Conservation (phyloP, 257 asterid species). For the Rubia yunnanensis region DNA sequence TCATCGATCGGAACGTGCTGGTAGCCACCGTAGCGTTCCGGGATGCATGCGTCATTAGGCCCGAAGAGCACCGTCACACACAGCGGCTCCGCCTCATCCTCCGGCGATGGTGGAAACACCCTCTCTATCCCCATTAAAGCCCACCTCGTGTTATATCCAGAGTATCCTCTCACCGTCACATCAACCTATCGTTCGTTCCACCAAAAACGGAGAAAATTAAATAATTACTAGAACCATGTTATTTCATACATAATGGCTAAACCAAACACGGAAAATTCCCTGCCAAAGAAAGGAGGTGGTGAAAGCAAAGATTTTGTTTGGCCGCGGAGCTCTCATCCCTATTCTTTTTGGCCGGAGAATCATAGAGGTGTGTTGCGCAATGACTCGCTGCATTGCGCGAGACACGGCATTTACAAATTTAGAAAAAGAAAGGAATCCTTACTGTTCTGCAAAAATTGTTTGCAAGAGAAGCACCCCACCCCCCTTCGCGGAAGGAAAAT, state of each 20-base stretch:
- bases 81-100: conserved; percentile 30
- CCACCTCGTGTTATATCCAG: conserved; percentile 91
- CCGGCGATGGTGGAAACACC: conserved; percentile 47
- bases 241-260: no score
- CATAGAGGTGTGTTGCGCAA: no score
- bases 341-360: no score
- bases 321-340: no score
- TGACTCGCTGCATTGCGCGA: no score
- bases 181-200: conserved; percentile 36
- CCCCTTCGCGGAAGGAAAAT: conserved; percentile 49
- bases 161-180: conserved; percentile 76
- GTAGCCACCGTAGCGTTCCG: conserved; percentile 44
- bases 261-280: no score
- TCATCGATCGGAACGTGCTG: conserved; percentile 84
- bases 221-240: no score
- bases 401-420: no score
- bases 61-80: conserved; percentile 88
- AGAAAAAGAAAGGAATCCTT: not conserved
- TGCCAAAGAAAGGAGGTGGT: no score
- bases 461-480: conserved; percentile 89
- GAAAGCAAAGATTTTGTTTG: no score
- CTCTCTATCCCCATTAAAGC: conserved; percentile 47
- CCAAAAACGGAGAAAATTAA: not conserved
- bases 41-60: conserved; percentile 76
- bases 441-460: conserved; percentile 64